These are phyloP conservation scores for Zygosaccharomyces gambellarensis DNA, from an alignment of 805 yeast genomes.

Conservation along the genomic window DNA sequence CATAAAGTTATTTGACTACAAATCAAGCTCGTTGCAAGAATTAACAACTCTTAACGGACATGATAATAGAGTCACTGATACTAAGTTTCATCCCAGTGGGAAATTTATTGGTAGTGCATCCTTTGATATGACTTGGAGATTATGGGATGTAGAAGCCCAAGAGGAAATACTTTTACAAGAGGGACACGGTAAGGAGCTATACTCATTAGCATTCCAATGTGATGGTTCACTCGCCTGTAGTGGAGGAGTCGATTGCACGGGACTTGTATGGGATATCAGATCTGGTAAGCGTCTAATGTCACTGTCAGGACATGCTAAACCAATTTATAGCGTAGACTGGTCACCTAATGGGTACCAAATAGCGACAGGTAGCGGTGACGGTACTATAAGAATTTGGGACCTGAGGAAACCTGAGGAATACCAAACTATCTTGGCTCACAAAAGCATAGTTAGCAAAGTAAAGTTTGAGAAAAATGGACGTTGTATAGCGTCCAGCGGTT, in stretches of 20 bases:
- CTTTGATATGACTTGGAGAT: conserved; percentile 79
- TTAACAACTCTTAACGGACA: conserved; percentile 38
- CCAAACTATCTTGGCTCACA: conserved; percentile 66
- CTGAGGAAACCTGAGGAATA: conserved; percentile 44
- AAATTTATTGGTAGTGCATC: conserved; percentile 63
- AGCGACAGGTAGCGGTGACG: conserved; percentile 83
- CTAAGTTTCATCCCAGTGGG: conserved; percentile 63
- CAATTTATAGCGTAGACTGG: conserved; percentile 70
- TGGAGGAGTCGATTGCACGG: conserved; percentile 73
- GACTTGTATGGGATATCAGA: conserved; percentile 81
- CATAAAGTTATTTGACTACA: conserved; percentile 36
- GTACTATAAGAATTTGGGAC: conserved; percentile 82
- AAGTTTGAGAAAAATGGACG: conserved; percentile 47
- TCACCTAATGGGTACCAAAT: conserved; percentile 67
- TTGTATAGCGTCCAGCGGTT: conserved; percentile 56
- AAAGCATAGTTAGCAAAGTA: conserved; percentile 62
- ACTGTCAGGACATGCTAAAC: conserved; percentile 64
- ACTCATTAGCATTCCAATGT: conserved; percentile 54
- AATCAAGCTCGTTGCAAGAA: conserved; percentile 20
- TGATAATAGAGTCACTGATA: conserved; percentile 54
- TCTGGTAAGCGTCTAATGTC: conserved; percentile 60
- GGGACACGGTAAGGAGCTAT: conserved; percentile 77
- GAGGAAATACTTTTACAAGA: conserved; percentile 64
- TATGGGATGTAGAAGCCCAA: conserved; percentile 65
- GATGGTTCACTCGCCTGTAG: conserved; percentile 76